Conservation (phyloP, 805 yeast genomes). For the Wickerhamiella occidentalis region DNA sequence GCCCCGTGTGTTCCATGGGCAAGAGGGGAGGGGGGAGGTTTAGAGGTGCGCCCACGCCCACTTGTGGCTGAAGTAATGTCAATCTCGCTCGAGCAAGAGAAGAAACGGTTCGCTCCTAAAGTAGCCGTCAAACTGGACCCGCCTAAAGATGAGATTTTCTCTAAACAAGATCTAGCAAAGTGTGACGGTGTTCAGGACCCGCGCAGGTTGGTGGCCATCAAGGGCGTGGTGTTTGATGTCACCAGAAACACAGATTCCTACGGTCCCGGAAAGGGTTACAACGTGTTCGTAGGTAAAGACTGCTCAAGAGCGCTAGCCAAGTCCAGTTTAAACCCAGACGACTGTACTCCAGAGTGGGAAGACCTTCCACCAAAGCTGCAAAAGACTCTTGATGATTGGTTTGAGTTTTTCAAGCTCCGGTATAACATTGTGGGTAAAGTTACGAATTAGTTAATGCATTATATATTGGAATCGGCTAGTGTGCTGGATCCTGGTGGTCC, state of each 20-base stretch:
- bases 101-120: constrained; percentile 41
- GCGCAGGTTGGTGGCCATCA: constrained; percentile 58
- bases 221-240: constrained; percentile 71
- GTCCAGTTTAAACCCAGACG: constrained; percentile 45
- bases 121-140: constrained; percentile 40
- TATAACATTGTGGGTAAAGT: constrained; percentile 36
- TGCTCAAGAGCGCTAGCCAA: constrained; percentile 66
- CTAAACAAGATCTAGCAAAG: constrained; percentile 33
- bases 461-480: no score
- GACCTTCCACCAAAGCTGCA: constrained; percentile 48
- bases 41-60: neutral
- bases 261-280: constrained; percentile 68
- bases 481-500: no score
- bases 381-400: constrained; percentile 64
- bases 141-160: constrained; percentile 37
- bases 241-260: constrained; percentile 51
- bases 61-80: constrained; percentile 2
- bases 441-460: neutral
- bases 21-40: neutral
- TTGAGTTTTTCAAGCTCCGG: constrained; percentile 44
- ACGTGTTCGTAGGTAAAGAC: constrained; percentile 62
- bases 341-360: constrained; percentile 31
- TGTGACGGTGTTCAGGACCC: constrained; percentile 36
- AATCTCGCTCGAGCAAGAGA: constrained; percentile 8
- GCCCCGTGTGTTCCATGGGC: neutral